Base-by-base conservation (phyloP, 2,329 filamentous ascomycete genomes). In the Alternaria postmessia region DNA sequence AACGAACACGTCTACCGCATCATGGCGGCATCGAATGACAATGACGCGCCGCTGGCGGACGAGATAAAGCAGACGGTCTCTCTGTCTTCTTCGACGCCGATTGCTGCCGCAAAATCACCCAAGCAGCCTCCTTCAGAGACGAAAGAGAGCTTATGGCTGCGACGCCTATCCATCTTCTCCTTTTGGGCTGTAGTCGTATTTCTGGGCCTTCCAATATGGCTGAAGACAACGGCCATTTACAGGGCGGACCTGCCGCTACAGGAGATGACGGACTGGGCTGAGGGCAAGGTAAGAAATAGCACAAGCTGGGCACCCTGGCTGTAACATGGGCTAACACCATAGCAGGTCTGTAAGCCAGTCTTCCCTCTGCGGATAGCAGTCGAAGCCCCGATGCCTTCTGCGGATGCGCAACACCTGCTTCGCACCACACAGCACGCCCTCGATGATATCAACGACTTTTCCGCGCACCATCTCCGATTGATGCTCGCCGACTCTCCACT, bases 141-240 rank as follows among this genome's bases (percentile, higher is more conserved):
- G 65, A 81, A 86, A 20, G 85, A 89, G 67, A 88, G 90, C 64
- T 83, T 90, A 52, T 87, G 86, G 74, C 87, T 90, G 59, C 89
- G 95, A 55, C 87, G 88, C 48, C 84, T 84, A 63, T 90, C 98
- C 51, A 89, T 99, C 63, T 78, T 91, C 63, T 94, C 94, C 8
- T 98, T 97, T 79, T 99, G 95, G 95, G 82, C 88, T 5, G 88
- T 98, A 38, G 92, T 96, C 7, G 76, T 96, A 7, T 86, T 90
- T 30, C 81, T 99, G 6, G 95, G 95, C 3, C 78, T 99, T 66
- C 95, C 95, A 58, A 90, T 96, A 86, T 99, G 95, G 95, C 96
- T 93, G 89, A 89, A 89, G 78, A 98, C 95, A 0, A 99, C 95
- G 4, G 91, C 91, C 0, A 96, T 98, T 56, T 94, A 96, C 78